Evolutionary conservation across 441 rosid genomes (phyloP).

Genomic region (Dalechampia spathulata): DNA sequence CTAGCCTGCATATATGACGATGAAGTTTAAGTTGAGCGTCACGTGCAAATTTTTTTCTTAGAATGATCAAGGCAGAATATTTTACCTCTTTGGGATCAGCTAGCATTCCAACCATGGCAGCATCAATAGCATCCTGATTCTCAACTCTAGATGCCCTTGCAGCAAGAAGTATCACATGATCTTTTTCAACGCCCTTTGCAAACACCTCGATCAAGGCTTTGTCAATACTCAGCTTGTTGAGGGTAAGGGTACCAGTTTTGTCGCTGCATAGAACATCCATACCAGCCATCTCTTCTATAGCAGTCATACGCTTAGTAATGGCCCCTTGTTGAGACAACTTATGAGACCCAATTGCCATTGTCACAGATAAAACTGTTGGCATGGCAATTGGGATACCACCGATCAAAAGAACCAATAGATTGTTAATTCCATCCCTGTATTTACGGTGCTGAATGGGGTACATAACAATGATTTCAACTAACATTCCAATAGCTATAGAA

Average conservation of each 20-base stretch:
- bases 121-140: slow-evolving; percentile 75
- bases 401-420: slow-evolving; percentile 84
- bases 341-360: slow-evolving; percentile 98
- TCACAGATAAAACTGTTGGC: slow-evolving; percentile 91
- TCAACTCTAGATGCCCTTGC: slow-evolving; percentile 69
- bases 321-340: slow-evolving; percentile 83
- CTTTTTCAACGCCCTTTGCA: slow-evolving; percentile 54
- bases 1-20: slow-evolving; percentile 47
- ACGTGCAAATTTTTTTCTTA: background rate
- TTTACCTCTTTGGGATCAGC: slow-evolving; percentile 66
- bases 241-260: slow-evolving; percentile 85
- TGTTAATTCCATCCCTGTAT: slow-evolving; percentile 84
- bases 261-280: slow-evolving; percentile 98
- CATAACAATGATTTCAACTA: slow-evolving; percentile 75
- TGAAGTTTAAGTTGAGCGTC: background rate
- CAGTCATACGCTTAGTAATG: slow-evolving; percentile 93
- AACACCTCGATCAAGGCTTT: slow-evolving; percentile 69
- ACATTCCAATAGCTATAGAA: slow-evolving; percentile 72
- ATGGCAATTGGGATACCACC: slow-evolving; percentile 98
- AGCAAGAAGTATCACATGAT: slow-evolving; percentile 52
- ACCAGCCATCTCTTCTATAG: slow-evolving; percentile 96
- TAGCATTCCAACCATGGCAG: slow-evolving; percentile 71
- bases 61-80: background rate
- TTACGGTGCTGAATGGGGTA: slow-evolving; percentile 74
- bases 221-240: slow-evolving; percentile 87